Base-by-base conservation (phyloP, 768 basidiomycete species). In the Boletellus ananas region DNA sequence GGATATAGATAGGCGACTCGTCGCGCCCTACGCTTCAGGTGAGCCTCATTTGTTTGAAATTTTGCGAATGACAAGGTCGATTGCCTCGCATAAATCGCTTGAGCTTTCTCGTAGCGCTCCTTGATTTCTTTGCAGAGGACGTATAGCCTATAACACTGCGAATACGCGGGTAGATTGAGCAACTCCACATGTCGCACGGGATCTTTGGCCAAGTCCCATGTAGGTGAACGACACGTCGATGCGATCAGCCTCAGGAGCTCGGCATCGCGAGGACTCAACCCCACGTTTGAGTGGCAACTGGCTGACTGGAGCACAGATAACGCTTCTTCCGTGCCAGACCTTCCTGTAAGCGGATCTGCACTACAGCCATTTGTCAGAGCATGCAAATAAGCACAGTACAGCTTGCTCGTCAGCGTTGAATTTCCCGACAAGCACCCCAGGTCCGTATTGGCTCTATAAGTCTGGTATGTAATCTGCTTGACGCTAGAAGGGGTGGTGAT, bases 271-370 rank as follows among this genome's bases (percentile, higher is more conserved):
- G 33, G 0, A 5, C 49, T 48, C 9, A 76, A 59, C 29, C 49
- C 54, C 56, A 70, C 67, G 44, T 75, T 75, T 0, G 75, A 74
- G n/a, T 54, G 60, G 21, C 62, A 70, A n/a, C 61, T 55, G 10
- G 74, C 68, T 0, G 72, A 73, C 18, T 46, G 50, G 34, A 79
- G 56, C 34, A 70, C 63, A 35, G 61, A 50, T 10, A 77, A 56
- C 1, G 75, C 75, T 43, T 76, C 67, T 34, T 73, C 68, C 4
- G 68, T 68, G 7, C 77, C 77, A 0, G 72, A 73, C 10, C 68
- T 68, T 60, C 52, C 52, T 0, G 71, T 74, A 34, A 79, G 59
- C 0, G 75, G 74, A 55, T 79, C 78, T 1, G 68, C 64, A 3
- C 72, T 58, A 23, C 62, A 63, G 35, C 66, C 65, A 27, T 70